Base-by-base conservation (phyloP, 2,329 filamentous ascomycete genomes). In the Lojkania enalia region DNA sequence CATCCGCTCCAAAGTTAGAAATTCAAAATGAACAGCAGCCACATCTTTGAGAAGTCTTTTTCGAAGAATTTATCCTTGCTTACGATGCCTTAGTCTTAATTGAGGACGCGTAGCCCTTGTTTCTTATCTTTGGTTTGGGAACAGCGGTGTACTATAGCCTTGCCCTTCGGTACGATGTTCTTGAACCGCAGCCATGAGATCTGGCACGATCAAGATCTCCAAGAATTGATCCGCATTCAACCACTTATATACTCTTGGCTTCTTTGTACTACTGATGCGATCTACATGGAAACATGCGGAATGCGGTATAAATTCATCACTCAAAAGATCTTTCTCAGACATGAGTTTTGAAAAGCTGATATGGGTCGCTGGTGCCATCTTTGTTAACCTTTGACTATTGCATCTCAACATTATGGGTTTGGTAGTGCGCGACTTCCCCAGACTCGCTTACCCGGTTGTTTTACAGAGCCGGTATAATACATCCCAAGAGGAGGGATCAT, bases 181-280 rank as follows among this genome's bases (percentile, higher is more conserved):
- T 35, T 43, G 35, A 36, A 39, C 23, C 14, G 23, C 16, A 35
- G 20, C 33, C 44, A 39, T 43, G 37, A 48, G 48, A 51, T 51
- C 46, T 41, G 46, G 32, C 38, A 20, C 42, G 37, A n/a, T 27
- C 38, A 37, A 43, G 45, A 54, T 54, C 49, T 49, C 46, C 7
- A 37, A 42, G 48, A 50, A 53, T 60, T 59, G 46, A 50, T 39
- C 45, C 48, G 44, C 48, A 63, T 61, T 65, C 61, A 65, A 41
- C 60, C 62, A 58, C 44, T 48, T 14, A 19, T 30, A 16, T 23
- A 44, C n/a, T 14, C 45, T 36, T 44, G 45, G 13, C 15, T 42
- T 18, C 45, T 27, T 33, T 48, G 48, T 20, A 19, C 38, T 36
- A 29, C 14, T 25, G n/a, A 48, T 19, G 37, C 37, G 42, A 46